Evolutionary conservation across 1,284 basidiomycete species (phyloP).

Genomic region (Xanthoconium separans): DNA sequence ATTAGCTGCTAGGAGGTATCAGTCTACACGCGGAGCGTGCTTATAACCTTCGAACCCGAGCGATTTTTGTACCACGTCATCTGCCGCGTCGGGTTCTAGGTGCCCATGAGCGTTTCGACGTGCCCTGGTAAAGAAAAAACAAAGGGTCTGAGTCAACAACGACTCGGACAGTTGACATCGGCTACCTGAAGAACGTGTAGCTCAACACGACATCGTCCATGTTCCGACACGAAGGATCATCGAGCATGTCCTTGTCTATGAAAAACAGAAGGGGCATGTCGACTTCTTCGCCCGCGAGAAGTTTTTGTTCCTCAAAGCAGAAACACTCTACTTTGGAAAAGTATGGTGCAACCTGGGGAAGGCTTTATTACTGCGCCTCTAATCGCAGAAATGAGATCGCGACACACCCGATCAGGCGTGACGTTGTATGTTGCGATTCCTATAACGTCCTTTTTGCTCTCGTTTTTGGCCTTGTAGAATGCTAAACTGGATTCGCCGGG

Average conservation of each 20-base stretch:
- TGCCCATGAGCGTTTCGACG: constrained; percentile 79
- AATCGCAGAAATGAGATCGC: not conserved
- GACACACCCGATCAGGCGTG: constrained; percentile 81
- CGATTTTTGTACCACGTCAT: constrained; percentile 74
- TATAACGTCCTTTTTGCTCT: constrained; percentile 84
- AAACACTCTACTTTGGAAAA: constrained; percentile 99
- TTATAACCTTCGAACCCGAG: constrained; percentile 73
- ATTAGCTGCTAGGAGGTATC: too few species aligned
- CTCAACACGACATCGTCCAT: constrained; percentile 92
- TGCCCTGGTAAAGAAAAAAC: constrained; percentile 48
- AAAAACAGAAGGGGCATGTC: constrained; percentile 99
- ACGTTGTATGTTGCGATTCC: constrained; percentile 99
- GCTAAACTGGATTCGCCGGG: constrained; percentile 97
- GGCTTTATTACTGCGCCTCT: not conserved
- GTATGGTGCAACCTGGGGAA: constrained; percentile 86
- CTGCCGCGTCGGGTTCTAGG: constrained; percentile 81
- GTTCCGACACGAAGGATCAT: constrained; percentile 84
- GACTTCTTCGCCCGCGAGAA: constrained; percentile 94
- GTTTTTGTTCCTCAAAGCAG: constrained; percentile 98
- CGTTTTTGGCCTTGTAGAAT: constrained; percentile 95
- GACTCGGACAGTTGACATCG: not conserved
- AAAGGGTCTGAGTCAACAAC: not conserved
- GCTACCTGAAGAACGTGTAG: constrained; percentile 95
- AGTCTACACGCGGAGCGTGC: constrained; percentile 36
- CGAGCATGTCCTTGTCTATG: constrained; percentile 94